Evolutionary conservation across 164 flowering plant genomes (phyloP), one percentile per base, ranked within the genome.

Genomic region (Aristolochia contorta): DNA sequence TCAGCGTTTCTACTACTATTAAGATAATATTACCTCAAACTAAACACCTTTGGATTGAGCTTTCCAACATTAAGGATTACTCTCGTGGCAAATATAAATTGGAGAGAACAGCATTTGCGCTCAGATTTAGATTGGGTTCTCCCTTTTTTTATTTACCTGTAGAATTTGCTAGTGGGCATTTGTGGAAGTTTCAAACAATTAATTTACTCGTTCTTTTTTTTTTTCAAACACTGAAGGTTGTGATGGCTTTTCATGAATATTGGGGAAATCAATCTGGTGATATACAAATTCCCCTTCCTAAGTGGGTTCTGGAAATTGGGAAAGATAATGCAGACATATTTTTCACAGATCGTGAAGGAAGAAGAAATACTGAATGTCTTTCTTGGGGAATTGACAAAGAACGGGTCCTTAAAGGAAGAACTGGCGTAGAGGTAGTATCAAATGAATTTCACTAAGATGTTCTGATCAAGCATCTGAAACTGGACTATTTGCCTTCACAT

Each of bases 311-410:
- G 61, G 96, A 88, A 68, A 81, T 88, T 72, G 97, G 96, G 33
- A 78, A 79, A 62, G 81, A 77, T 27, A 86, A 88, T 70, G 86
- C 71, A 30, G 94, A 86, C 59, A 91, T 91, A 70, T 91, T 80
- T 72, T 91, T 86, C 79, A 88, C 85, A 16, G 96, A 91, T 63
- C 84, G 81, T 70, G 90, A 83, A 75, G 91, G 97, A 63, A 75
- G 86, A 71, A 76, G 89, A 58, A 91, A 80, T 68, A 77, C 80
- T 53, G 91, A 88, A 73, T 88, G 91, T 62, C 72, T 91, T 13
- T 76, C 91, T 23, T 88, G 94, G 96, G 91, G 96, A 16, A 72
- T 86, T 57, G 96, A 91, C 74, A 91, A 86, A 70, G 94, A 88
- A 67, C 70, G 91, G 32, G 90, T 83, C 33, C 65, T 91, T 25